Conservation (phyloP, 2,329 filamentous ascomycete species). For the Diaporthe caulivora region DNA sequence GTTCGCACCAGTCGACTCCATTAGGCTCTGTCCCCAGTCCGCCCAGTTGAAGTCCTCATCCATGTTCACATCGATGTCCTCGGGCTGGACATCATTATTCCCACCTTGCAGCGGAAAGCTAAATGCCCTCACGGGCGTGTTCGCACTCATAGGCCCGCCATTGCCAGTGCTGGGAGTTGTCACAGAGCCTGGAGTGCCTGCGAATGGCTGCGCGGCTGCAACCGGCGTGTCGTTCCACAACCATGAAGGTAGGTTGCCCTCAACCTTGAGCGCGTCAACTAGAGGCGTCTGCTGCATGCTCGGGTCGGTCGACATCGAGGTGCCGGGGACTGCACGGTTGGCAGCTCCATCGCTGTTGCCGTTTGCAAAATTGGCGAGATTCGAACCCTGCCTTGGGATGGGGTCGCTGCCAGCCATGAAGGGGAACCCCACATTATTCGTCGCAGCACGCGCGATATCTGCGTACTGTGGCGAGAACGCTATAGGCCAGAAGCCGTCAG, state of each 20-base stretch:
- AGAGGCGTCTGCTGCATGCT: slow-evolving; percentile 40
- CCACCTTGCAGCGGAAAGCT: slow-evolving; percentile 38
- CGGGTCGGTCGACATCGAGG: slow-evolving; percentile 20
- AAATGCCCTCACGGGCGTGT: slow-evolving; percentile 22
- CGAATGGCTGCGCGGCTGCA: neutral
- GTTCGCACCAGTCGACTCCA: slow-evolving; percentile 46
- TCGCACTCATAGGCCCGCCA: slow-evolving; percentile 26
- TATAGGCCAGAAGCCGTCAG: slow-evolving; percentile 52
- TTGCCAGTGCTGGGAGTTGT: slow-evolving; percentile 5
- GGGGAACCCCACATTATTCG: slow-evolving; percentile 26
- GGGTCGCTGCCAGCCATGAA: slow-evolving; percentile 33
- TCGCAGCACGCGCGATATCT: slow-evolving; percentile 35
- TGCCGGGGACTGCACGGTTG: slow-evolving; percentile 15
- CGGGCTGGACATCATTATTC: slow-evolving; percentile 36
- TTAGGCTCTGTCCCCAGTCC: slow-evolving; percentile 51
- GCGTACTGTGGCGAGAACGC: slow-evolving; percentile 36
- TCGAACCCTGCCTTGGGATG: slow-evolving; percentile 42
- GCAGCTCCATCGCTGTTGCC: slow-evolving; percentile 2
- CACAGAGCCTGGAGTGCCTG: slow-evolving; percentile 1
- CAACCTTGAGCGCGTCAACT: slow-evolving; percentile 56
- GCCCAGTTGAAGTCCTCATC: slow-evolving; percentile 55
- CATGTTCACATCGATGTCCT: slow-evolving; percentile 52
- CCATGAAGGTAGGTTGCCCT: slow-evolving; percentile 65
- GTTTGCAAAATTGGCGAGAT: slow-evolving; percentile 37
- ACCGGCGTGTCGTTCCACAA: slow-evolving; percentile 59